Evolutionary conservation across 352 stramenopile species (phyloP).

Genomic region (Lagenidium giganteum): DNA sequence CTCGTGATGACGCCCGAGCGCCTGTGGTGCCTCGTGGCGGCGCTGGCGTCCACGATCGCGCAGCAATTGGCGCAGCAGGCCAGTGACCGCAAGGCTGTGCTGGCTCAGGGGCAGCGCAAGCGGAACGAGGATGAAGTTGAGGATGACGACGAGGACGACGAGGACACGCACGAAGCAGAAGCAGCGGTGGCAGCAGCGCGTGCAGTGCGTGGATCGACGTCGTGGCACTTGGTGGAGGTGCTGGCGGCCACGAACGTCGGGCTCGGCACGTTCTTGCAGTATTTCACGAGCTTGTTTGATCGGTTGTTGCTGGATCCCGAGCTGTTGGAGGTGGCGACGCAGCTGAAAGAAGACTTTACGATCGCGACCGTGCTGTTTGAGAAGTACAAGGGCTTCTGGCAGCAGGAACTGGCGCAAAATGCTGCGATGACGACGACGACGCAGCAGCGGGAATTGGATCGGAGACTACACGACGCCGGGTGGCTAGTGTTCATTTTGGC

Average conservation of each 20-base stretch:
- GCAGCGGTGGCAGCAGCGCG: neutral
- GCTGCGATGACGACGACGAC: constrained; percentile 1
- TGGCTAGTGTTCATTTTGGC: constrained; percentile 63
- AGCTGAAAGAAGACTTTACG: constrained; percentile 64
- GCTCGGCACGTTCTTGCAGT: constrained; percentile 49
- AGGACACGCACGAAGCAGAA: constrained; percentile 5
- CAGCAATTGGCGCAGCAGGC: no score
- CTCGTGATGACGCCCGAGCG: no score
- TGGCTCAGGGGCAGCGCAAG: no score
- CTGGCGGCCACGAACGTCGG: constrained; percentile 37
- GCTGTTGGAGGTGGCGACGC: constrained; percentile 39
- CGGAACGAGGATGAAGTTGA: constrained; percentile 4
- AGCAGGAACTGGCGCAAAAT: no score
- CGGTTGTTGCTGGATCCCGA: constrained; percentile 49
- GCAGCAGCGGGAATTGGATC: constrained; percentile 20
- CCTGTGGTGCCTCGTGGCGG: no score
- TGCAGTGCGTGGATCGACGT: neutral
- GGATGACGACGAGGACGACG: no score
- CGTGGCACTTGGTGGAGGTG: no score
- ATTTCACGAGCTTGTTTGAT: constrained; percentile 63
- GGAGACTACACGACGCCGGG: constrained; percentile 28
- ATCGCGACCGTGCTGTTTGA: constrained; percentile 47
- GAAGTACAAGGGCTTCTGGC: constrained; percentile 52
- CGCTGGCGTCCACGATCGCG: no score
- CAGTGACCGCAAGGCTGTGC: no score